A percentile compares a stretch with the other conserved stretches of the same genome.
These are phyloP conservation scores for Amylocystis lapponica DNA, from an alignment of 768 basidiomycete species.

Conservation along the genomic window DNA sequence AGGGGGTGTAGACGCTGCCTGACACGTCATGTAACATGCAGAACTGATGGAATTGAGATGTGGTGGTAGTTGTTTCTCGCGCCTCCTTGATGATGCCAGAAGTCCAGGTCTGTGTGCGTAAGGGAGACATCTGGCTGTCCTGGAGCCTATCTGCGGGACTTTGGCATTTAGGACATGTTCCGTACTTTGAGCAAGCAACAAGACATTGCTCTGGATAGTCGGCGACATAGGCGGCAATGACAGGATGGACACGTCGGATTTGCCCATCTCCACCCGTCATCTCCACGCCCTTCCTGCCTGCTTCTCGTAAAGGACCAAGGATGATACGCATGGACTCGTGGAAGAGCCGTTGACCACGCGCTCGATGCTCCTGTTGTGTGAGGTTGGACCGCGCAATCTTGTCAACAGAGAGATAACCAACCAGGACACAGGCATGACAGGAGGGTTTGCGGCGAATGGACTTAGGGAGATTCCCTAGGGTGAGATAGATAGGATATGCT, in stretches of 20 bases:
- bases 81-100: not conserved
- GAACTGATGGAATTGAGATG: not conserved
- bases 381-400: not conserved
- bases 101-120: constrained; percentile 13
- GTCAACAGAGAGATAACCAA: constrained; percentile 14
- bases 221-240: too few species aligned
- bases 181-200: constrained; percentile 1
- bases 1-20: constrained; percentile 4
- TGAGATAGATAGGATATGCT: constrained; percentile 15
- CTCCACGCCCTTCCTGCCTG: not conserved
- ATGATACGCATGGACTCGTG: not conserved
- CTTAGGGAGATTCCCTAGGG: constrained; percentile 12
- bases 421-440: constrained; percentile 1
- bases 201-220: too few species aligned
- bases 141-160: not conserved
- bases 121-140: constrained; percentile 7
- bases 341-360: not conserved
- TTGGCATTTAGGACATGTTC: constrained; percentile 8
- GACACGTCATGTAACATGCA: not conserved
- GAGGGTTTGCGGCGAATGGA: constrained; percentile 1
- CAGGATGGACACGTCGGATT: not conserved
- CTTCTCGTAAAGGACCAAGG: not conserved
- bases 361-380: not conserved
- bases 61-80: not conserved
- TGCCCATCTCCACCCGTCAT: not conserved